A percentile compares a stretch with the other conserved stretches of the same genome.
Evolutionary conservation across 768 basidiomycete genomes (phyloP).

Genomic region (Pholiota molesta): DNA sequence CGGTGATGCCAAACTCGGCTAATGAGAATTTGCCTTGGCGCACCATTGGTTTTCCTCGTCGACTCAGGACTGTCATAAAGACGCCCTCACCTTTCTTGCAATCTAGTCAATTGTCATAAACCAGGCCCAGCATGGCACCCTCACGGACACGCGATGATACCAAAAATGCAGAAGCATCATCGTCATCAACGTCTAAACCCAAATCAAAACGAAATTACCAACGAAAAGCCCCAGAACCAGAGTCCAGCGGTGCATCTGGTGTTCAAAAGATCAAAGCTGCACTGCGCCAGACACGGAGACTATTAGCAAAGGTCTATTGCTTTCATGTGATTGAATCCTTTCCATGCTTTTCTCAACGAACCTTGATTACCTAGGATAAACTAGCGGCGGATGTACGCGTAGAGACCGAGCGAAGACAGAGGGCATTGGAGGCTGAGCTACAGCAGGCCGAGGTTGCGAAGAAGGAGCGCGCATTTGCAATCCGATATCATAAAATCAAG

Average conservation of each 20-base stretch:
- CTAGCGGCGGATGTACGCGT: slow-evolving; percentile 85
- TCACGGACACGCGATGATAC: slow-evolving; percentile 24
- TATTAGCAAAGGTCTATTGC: slow-evolving; percentile 73
- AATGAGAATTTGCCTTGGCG: slow-evolving; percentile 7
- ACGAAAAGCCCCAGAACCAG: slow-evolving; percentile 27
- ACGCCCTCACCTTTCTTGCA: slow-evolving; percentile 1
- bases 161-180: slow-evolving; percentile 28
- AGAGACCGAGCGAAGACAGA: slow-evolving; percentile 78
- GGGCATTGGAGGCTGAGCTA: slow-evolving; percentile 75
- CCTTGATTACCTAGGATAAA: slow-evolving; percentile 53
- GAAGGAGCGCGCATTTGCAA: slow-evolving; percentile 74
- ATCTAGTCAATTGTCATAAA: slow-evolving; percentile 3
- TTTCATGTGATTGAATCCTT: not conserved
- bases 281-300: slow-evolving; percentile 78
- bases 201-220: slow-evolving; percentile 26
- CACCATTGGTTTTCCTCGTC: not conserved
- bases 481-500: slow-evolving; percentile 87
- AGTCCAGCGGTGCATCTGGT: slow-evolving; percentile 52
- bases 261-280: slow-evolving; percentile 87
- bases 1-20: slow-evolving; percentile 18
- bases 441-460: slow-evolving; percentile 59
- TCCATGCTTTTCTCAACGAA: not conserved
- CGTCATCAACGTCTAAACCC: slow-evolving; percentile 28
- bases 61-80: not conserved
- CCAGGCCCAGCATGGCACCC: slow-evolving; percentile 25